phyloP scores from a whole-genome alignment of 2,329 filamentous ascomycete genomes.

The Pseudogymnoascus sp. region DNA sequence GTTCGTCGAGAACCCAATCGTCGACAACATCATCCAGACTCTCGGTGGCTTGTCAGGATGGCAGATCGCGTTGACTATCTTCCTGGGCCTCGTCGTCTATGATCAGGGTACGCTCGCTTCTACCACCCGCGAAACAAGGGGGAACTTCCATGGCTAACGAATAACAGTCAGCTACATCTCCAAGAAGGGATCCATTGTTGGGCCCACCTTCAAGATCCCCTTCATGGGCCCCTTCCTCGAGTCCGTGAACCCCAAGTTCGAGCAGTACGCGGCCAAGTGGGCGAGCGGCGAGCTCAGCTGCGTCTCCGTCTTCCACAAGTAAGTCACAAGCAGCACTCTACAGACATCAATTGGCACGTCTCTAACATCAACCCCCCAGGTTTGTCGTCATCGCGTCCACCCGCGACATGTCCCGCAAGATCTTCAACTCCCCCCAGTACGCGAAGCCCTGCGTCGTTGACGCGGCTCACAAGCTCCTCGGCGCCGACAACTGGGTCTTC shows the following conservation, averaged over 20 bases:
- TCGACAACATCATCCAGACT: conserved; percentile 8
- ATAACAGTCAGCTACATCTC: conserved; percentile 62
- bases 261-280: conserved; percentile 90
- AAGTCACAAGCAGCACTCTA: conserved; percentile 29
- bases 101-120: conserved; percentile 72
- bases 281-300: conserved; percentile 84
- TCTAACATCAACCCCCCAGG: conserved; percentile 37
- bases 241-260: conserved; percentile 85
- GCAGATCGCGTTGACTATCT: conserved; percentile 61
- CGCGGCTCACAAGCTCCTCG: conserved; percentile 84
- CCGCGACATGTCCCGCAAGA: conserved; percentile 90
- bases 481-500: conserved; percentile 93
- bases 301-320: conserved; percentile 99
- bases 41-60: conserved; percentile 47
- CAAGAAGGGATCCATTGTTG: conserved; percentile 68
- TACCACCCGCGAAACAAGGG: conserved; percentile 12
- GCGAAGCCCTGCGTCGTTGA: conserved; percentile 97
- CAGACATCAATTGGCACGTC: neutral
- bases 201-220: conserved; percentile 68
- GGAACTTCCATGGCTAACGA: conserved; percentile 11
- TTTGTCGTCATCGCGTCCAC: conserved; percentile 96
- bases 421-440: conserved; percentile 87
- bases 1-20: neutral
- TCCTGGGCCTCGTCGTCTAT: conserved; percentile 69
- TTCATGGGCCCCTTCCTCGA: conserved; percentile 95